These are phyloP conservation scores for Cercospora canescens DNA, from an alignment of 2,329 filamentous ascomycete species.

Conservation along the genomic window DNA sequence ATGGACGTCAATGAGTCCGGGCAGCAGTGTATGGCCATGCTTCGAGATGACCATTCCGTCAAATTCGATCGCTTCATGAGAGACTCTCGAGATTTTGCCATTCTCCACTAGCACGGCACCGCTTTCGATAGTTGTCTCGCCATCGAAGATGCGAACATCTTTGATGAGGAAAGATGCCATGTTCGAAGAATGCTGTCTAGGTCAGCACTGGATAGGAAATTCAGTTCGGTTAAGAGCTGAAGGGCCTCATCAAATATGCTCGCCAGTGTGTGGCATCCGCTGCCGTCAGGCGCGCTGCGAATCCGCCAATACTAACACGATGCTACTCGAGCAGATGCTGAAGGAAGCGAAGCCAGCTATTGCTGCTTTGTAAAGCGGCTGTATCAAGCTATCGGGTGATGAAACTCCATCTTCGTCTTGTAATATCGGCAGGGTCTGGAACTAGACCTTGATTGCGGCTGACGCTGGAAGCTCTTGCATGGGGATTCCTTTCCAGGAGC, in stretches of 20 bases:
- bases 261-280: not conserved
- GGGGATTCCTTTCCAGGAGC: too few relatives aligned
- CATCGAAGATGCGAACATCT: constrained; percentile 51
- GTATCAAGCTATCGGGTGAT: too few relatives aligned
- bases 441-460: too few relatives aligned
- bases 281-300: not conserved
- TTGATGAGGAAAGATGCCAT: constrained; percentile 41
- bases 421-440: not conserved
- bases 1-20: constrained; percentile 54
- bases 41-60: constrained; percentile 40
- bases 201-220: not conserved
- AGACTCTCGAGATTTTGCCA: constrained; percentile 41
- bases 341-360: not conserved
- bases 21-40: constrained; percentile 50
- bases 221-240: not conserved
- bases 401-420: not conserved
- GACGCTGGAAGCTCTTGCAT: too few relatives aligned
- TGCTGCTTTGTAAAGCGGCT: not conserved
- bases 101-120: constrained; percentile 45
- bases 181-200: not conserved
- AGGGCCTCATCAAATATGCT: not conserved
- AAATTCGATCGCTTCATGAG: constrained; percentile 16
- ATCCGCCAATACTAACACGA: not conserved
- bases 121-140: constrained; percentile 42
- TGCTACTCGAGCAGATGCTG: not conserved